Percentiles rank a stretch among this genome's conserved stretches.
Evolutionary conservation across 2,329 filamentous ascomycete species (phyloP).

Genomic region (Cordyceps fumosorosea): DNA sequence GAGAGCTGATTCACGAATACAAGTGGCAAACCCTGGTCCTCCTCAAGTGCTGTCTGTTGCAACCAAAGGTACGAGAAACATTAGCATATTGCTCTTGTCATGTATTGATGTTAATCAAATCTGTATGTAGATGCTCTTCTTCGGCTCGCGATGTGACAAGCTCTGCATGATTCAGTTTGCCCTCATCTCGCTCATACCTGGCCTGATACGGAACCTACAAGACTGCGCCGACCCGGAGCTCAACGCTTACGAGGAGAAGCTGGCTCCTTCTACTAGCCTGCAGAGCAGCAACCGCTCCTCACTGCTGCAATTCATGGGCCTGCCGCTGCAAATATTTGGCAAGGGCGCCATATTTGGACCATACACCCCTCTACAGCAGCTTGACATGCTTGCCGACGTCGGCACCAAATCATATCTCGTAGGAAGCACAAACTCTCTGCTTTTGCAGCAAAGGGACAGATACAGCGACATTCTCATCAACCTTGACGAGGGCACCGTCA

Average conservation of each 20-base stretch:
- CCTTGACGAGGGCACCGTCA: slow-evolving; percentile 82
- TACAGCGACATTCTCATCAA: slow-evolving; percentile 97
- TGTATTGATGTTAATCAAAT: neutral
- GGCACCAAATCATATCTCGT: slow-evolving; percentile 97
- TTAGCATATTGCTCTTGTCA: slow-evolving; percentile 1
- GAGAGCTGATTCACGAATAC: slow-evolving; percentile 90
- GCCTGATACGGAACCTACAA: slow-evolving; percentile 82
- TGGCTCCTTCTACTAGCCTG: slow-evolving; percentile 73
- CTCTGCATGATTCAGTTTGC: slow-evolving; percentile 99
- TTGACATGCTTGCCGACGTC: slow-evolving; percentile 87
- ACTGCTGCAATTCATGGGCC: slow-evolving; percentile 85
- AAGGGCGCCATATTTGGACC: slow-evolving; percentile 94
- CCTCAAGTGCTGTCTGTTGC: slow-evolving; percentile 86
- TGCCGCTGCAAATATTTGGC: slow-evolving; percentile 91
- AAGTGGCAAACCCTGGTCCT: slow-evolving; percentile 90
- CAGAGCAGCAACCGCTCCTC: slow-evolving; percentile 89
- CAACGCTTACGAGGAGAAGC: slow-evolving; percentile 69
- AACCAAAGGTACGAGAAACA: slow-evolving; percentile 67
- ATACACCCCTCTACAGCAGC: slow-evolving; percentile 91
- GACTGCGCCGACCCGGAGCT: slow-evolving; percentile 94
- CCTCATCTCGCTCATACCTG: slow-evolving; percentile 88
- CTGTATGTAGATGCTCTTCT: slow-evolving; percentile 85
- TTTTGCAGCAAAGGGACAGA: slow-evolving; percentile 88
- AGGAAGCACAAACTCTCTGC: slow-evolving; percentile 89
- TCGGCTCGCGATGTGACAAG: slow-evolving; percentile 90